Evolutionary conservation across 108 stramenopile species (phyloP).

Genomic region (Parietichytrium sp.): DNA sequence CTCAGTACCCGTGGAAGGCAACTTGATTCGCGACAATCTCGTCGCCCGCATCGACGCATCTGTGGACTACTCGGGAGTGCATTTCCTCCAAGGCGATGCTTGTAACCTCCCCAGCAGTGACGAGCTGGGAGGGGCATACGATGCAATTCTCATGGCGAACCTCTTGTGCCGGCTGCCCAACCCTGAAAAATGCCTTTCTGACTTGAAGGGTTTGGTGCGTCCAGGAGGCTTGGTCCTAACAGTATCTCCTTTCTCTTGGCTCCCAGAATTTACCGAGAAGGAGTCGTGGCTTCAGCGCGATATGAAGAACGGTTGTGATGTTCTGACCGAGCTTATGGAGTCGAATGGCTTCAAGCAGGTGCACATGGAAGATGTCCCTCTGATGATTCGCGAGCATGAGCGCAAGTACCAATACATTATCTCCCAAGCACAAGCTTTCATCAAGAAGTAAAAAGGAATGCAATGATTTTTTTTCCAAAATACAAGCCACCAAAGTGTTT

Average conservation of each 20-base stretch:
- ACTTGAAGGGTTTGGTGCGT: conserved; percentile 69
- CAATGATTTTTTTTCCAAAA: not conserved
- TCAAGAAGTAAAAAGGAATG: conserved; percentile 54
- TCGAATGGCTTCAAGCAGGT: conserved; percentile 77
- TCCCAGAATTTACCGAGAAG: conserved; percentile 80
- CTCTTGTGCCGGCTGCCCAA: conserved; percentile 83
- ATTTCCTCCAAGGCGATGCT: conserved; percentile 84
- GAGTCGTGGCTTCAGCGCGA: conserved; percentile 67
- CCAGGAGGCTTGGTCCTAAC: conserved; percentile 83
- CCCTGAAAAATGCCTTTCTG: conserved; percentile 74
- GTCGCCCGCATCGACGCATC: conserved; percentile 24
- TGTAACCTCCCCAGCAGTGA: conserved; percentile 53
- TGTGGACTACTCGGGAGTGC: conserved; percentile 54
- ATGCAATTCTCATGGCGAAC: conserved; percentile 83
- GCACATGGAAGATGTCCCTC: conserved; percentile 75
- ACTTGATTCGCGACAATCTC: not conserved
- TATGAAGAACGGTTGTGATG: conserved; percentile 69
- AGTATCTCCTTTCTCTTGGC: conserved; percentile 85
- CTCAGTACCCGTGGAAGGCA: conserved; percentile 73
- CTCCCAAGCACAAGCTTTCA: conserved; percentile 83
- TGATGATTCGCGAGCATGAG: conserved; percentile 86
- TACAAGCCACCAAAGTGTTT: too few species aligned
- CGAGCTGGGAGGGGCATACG: conserved; percentile 71
- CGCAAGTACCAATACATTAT: conserved; percentile 91
- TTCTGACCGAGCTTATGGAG: conserved; percentile 72